Evolutionary conservation across 768 basidiomycete species (phyloP), one percentile per base, ranked within the genome.

Genomic region (Pseudohyphozyma bogoriensis): DNA sequence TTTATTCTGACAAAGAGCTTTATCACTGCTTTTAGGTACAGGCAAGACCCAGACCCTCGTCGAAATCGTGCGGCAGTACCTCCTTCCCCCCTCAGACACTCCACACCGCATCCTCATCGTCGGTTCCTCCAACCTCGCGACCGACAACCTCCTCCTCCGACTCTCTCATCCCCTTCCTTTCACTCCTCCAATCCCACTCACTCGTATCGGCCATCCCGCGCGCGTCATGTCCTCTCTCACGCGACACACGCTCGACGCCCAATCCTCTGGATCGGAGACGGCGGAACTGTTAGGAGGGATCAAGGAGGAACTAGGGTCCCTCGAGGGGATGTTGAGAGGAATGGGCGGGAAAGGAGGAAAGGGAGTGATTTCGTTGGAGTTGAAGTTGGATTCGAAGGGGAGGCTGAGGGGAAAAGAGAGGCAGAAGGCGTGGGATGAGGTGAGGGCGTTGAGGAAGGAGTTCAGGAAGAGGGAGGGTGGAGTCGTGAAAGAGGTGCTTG

Each of bases 11-110:
- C n/a, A n/a, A n/a, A n/a, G n/a, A n/a, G n/a, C n/a, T n/a, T n/a
- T n/a, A n/a, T n/a, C n/a, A n/a, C n/a, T n/a, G n/a, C n/a, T n/a
- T n/a, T n/a, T n/a, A n/a, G n/a, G 93, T 0, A 68, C 67, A 3
- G 93, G 93, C 10, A 97, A 97, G 77, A 99, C 93, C 0, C 87
- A 90, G 66, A 95, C 93, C 0, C 78, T 99, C 22, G 85, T 96
- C 36, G 93, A 99, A 73, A 81, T 95, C 53, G 87, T 96, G 60
- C 83, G 87, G 32, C 92, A 96, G 69, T n/a, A n/a, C n/a, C n/a
- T n/a, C n/a, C n/a, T n/a, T n/a, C n/a, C n/a, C 74, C 91, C 28
- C 73, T 77, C 5, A 45, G 57, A 20, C 70, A 70, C 33, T 66
- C 66, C 20, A n/a, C 71, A 74, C 56, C 81, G 84, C 35, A 75